phyloP scores from a whole-genome alignment of 2,329 filamentous ascomycete genomes.

The Pseudogymnoascus sp. region DNA sequence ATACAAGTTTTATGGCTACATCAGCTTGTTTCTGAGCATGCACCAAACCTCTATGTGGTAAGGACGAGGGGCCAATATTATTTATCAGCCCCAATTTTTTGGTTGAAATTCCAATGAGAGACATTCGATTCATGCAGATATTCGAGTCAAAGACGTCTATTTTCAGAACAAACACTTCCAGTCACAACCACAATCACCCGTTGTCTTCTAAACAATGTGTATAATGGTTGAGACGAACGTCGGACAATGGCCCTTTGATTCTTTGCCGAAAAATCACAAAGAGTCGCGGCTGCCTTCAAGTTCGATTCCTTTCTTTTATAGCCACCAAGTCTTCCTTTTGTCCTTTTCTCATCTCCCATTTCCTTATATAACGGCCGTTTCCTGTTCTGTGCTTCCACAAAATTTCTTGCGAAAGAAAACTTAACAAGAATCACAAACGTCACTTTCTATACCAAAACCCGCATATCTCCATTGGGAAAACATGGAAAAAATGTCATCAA shows the following conservation, averaged over 20 bases:
- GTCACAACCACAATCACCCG: not conserved
- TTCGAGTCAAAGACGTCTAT: not conserved
- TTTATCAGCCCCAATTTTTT: not conserved
- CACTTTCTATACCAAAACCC: not conserved
- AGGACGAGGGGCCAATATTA: not conserved
- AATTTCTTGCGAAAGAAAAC: not conserved
- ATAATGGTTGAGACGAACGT: not conserved
- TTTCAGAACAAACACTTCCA: not conserved
- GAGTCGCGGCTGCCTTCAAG: not conserved
- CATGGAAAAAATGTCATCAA: not conserved
- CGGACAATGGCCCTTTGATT: not conserved
- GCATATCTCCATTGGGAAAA: not conserved
- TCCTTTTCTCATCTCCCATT: not conserved
- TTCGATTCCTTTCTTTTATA: not conserved
- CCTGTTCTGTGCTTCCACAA: not conserved
- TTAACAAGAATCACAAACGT: not conserved
- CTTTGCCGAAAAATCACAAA: not conserved
- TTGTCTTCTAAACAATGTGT: not conserved
- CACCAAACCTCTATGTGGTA: not conserved
- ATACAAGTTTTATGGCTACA: not conserved
- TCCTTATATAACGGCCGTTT: not conserved
- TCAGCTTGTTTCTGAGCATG: too few relatives aligned
- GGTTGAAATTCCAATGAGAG: not conserved
- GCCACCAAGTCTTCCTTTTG: not conserved
- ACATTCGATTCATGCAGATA: not conserved